Conservation (phyloP, 1,284 basidiomycete species). For the Grifola frondosa region DNA sequence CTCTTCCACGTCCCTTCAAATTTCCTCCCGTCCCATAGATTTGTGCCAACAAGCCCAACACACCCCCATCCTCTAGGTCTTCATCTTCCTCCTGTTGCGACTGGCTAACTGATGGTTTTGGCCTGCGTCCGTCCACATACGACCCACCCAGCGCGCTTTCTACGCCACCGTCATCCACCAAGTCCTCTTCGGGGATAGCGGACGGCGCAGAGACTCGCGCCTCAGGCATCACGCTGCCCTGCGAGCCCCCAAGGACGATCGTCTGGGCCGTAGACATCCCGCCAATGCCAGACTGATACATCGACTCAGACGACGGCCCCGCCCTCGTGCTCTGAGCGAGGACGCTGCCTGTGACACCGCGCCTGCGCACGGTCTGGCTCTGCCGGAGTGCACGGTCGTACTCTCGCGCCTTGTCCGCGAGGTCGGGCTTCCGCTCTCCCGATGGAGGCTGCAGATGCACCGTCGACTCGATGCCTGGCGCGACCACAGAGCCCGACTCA, state of each 20-base stretch:
- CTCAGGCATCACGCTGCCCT: conserved; percentile 45
- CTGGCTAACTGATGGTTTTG: conserved; percentile 39
- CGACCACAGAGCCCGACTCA: conserved; percentile 8
- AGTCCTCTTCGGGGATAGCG: conserved; percentile 45
- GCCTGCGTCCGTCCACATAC: conserved; percentile 56
- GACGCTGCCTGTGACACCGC: conserved; percentile 45
- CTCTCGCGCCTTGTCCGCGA: conserved; percentile 59
- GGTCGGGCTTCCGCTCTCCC: too few species aligned
- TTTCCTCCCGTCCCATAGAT: conserved; percentile 68
- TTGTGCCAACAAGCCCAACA: conserved; percentile 73
- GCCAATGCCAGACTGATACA: conserved; percentile 39
- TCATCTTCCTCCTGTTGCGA: conserved; percentile 59
- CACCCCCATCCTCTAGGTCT: conserved; percentile 62
- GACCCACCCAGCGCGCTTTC: conserved; percentile 65
- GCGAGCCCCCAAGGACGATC: conserved; percentile 69
- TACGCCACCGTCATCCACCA: conserved; percentile 52
- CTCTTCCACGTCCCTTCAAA: conserved; percentile 33
- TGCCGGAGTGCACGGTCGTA: conserved; percentile 75
- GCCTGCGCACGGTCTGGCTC: conserved; percentile 49
- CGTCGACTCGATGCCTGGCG: conserved; percentile 23
- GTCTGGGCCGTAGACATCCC: conserved; percentile 61
- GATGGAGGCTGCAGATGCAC: conserved; percentile 30
- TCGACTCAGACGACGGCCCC: conserved; percentile 35
- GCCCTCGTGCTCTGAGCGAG: conserved; percentile 18
- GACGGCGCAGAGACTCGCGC: conserved; percentile 13